Percentiles rank a stretch among this genome's conserved stretches.
phyloP scores from a whole-genome alignment of 1,284 basidiomycete genomes.

The Fomitopsis pinicola region DNA sequence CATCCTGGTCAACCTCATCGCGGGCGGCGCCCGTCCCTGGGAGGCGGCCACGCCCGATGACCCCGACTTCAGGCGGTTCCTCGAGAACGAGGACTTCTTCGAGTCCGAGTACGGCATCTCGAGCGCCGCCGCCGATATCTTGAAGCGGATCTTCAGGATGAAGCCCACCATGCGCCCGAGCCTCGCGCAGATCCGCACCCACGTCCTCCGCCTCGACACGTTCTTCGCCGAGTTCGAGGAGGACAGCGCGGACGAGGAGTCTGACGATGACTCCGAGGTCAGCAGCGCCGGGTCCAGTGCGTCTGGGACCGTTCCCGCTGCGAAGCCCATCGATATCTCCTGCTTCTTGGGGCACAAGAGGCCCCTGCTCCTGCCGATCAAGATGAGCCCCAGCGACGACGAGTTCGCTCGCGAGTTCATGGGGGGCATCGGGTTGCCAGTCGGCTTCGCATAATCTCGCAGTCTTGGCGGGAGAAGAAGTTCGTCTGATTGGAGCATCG shows the following conservation, averaged over 20 bases:
- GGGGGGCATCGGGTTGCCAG: too few relatives aligned
- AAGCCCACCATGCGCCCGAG: constrained; percentile 52
- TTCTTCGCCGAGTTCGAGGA: constrained; percentile 54
- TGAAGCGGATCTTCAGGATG: constrained; percentile 55
- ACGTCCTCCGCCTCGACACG: constrained; percentile 54
- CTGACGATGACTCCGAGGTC: background rate
- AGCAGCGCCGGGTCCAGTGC: background rate
- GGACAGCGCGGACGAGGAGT: background rate
- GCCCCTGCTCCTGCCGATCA: background rate
- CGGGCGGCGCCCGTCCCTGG: constrained; percentile 82
- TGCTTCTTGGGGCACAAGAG: background rate
- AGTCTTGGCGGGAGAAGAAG: too few relatives aligned
- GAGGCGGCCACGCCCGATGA: constrained; percentile 69
- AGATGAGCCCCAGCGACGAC: background rate
- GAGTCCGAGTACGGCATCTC: constrained; percentile 75
- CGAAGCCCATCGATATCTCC: background rate
- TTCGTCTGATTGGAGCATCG: too few relatives aligned
- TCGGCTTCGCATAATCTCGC: too few relatives aligned
- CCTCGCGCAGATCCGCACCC: constrained; percentile 56
- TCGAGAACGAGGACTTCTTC: constrained; percentile 65
- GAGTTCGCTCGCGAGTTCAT: background rate
- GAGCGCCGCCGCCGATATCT: constrained; percentile 46
- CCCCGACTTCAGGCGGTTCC: constrained; percentile 53
- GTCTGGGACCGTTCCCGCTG: background rate
- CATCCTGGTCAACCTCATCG: constrained; percentile 67